Percentiles rank a stretch among this genome's conserved stretches.
phyloP scores from a whole-genome alignment of 192 early-diverging fungal genomes.

The Backusella morwellensis region DNA sequence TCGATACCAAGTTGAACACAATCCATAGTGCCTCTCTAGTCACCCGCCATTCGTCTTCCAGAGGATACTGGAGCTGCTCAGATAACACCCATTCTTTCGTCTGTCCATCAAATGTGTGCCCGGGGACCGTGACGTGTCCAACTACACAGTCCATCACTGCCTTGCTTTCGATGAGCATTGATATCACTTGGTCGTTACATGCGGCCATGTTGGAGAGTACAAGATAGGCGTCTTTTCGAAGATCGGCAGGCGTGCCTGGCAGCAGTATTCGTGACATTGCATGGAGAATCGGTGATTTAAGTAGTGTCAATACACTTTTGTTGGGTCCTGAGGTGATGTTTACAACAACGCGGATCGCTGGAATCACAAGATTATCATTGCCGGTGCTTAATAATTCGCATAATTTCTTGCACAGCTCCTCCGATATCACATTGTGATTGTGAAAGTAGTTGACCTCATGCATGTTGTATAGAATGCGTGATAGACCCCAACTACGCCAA shows the following conservation, averaged over 20 bases:
- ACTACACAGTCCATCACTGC: constrained; percentile 22
- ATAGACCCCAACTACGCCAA: constrained; percentile 28
- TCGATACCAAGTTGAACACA: constrained; percentile 26
- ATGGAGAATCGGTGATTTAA: background rate
- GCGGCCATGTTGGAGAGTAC: constrained; percentile 30
- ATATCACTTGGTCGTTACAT: constrained; percentile 15
- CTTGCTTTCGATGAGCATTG: constrained; percentile 2
- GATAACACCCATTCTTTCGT: background rate
- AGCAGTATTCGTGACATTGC: background rate
- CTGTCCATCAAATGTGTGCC: background rate
- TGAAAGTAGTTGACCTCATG: constrained; percentile 33
- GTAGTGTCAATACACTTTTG: constrained; percentile 10
- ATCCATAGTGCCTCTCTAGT: constrained; percentile 29
- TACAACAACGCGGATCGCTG: constrained; percentile 24
- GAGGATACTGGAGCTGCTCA: background rate
- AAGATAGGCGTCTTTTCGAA: constrained; percentile 31
- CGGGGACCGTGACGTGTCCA: constrained; percentile 17
- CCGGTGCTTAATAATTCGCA: constrained; percentile 6
- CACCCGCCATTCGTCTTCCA: constrained; percentile 36
- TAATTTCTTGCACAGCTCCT: constrained; percentile 16
- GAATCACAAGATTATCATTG: background rate
- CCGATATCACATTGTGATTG: constrained; percentile 3
- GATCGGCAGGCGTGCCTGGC: background rate
- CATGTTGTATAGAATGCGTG: constrained; percentile 37
- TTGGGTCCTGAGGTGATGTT: constrained; percentile 41